Base-by-base conservation (phyloP, 257 asterid species). In the Leptodermis oblonga region DNA sequence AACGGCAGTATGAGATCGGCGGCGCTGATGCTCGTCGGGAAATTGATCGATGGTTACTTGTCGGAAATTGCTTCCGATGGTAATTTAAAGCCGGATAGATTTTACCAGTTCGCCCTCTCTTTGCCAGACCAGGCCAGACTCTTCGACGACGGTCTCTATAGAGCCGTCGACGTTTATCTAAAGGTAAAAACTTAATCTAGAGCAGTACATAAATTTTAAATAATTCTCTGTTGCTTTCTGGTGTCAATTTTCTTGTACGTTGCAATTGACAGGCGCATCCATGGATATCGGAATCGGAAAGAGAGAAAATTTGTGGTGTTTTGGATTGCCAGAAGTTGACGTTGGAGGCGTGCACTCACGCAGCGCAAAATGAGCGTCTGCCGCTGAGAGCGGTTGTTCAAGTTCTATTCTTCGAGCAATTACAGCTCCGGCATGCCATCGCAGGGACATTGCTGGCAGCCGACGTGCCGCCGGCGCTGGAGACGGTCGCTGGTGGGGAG, bases 161-260 rank as follows among this genome's bases (percentile, higher is more conserved):
- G 99, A 60, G 98, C 98, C 26, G 96, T 94, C n/a, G 99, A 94
- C 79, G 97, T 94, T 30, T 91, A 87, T 84, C 96, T 94, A 56
- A 94, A 91, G 99, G 99, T 89, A 72, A 37, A 52, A 1, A 20
- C 0, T 3, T 0, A 3, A 26, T 13, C 1, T 39, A 39, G 1
- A 1, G 45, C 1, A 56, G n/a, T 52, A 39, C 43, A 9, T 33
- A 60, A 60, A 5, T 3, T 56, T 60, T 18, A 36, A 31, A 18
- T 60, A 31, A 36, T 12, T 60, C 31, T 23, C 7, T 46, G 52
- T 12, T 46, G 5, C 14, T 55, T 55, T 23, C 14, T 25, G 28
- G 6, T 55, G 9, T 4, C 4, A 11, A 26, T 4, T 56, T 55
- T 55, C 26, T 17, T 26, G 0, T 7, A 0, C 1, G 0, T 54